Base-by-base conservation (phyloP, 2,329 filamentous ascomycete species). In the Arachnomyces sp. region DNA sequence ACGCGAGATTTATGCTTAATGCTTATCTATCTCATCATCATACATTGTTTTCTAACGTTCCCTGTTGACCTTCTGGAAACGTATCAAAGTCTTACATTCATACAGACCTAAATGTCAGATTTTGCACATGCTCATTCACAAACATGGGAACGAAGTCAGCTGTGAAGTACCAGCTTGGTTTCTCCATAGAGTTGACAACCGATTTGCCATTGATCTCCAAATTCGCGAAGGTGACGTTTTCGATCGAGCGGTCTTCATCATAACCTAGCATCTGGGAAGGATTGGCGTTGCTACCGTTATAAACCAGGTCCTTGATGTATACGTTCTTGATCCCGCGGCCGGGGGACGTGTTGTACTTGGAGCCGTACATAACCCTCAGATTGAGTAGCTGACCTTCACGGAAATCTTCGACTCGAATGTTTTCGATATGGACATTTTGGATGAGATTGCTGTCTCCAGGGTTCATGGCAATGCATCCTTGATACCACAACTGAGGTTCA, bases 391-490 rank as follows among this genome's bases (percentile, higher is more conserved):
- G 57, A 1, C 62, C 62, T 4, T 44, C 34, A n/a, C n/a, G n/a
- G n/a, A n/a, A n/a, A n/a, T 53, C 46, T 39, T 64, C 61, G 1
- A 63, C 51, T 0, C 59, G 48, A 11, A 64, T 40, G 31, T n/a
- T n/a, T n/a, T n/a, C n/a, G n/a, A n/a, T n/a, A n/a, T n/a, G n/a
- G n/a, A n/a, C n/a, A n/a, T n/a, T n/a, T n/a, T 60, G 36, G 7
- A 61, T 50, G 2, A 56, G 36, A 34, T 65, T 64, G 16, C 45
- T 53, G 31, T 64, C 61, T 0, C 51, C 62, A 0, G 55, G 48
- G 25, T 58, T 63, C 36, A 65, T 50, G 2, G 61, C 48, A 29
- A 65, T 58, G 34, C 52, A 55, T 2, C 62, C 61, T 42, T 64
- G 60, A 36, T 65, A 64, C 46, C 50, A 52, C 21, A 57, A 35